phyloP scores from a whole-genome alignment of 306 rosid species.

The Cajanus cajan region DNA sequence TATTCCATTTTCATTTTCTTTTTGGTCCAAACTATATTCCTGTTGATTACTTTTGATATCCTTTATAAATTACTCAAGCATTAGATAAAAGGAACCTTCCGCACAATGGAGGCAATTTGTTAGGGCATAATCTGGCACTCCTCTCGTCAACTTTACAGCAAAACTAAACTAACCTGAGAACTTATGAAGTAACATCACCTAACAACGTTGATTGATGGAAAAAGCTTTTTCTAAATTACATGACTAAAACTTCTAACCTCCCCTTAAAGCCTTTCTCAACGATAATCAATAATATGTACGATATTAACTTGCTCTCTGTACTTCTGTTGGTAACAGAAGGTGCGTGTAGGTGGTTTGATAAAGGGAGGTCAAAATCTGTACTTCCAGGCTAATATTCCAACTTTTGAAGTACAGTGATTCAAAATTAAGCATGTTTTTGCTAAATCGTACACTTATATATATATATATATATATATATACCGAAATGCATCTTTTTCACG shows the following conservation, averaged over 20 bases:
- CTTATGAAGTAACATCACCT: constrained; percentile 19
- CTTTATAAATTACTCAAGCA: not conserved
- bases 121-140: constrained; percentile 39
- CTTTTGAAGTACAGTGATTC: constrained; percentile 42
- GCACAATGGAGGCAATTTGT: not conserved
- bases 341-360: constrained; percentile 28
- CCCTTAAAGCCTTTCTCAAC: not conserved
- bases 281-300: not conserved
- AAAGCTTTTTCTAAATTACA: not conserved
- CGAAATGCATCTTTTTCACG: not conserved
- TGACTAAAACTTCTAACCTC: not conserved
- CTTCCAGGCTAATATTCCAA: constrained; percentile 38
- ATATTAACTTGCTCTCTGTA: not conserved
- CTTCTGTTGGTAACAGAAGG: constrained; percentile 25
- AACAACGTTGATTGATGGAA: constrained; percentile 11
- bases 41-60: not conserved
- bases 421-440: not conserved
- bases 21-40: not conserved
- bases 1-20: not conserved
- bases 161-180: constrained; percentile 43
- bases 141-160: constrained; percentile 36
- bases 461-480: constrained; percentile 37
- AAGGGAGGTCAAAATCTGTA: constrained; percentile 38
- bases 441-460: constrained; percentile 12
- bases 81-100: not conserved